Base-by-base conservation (phyloP, 257 asterid genomes). In the Knoxia roxburghii region DNA sequence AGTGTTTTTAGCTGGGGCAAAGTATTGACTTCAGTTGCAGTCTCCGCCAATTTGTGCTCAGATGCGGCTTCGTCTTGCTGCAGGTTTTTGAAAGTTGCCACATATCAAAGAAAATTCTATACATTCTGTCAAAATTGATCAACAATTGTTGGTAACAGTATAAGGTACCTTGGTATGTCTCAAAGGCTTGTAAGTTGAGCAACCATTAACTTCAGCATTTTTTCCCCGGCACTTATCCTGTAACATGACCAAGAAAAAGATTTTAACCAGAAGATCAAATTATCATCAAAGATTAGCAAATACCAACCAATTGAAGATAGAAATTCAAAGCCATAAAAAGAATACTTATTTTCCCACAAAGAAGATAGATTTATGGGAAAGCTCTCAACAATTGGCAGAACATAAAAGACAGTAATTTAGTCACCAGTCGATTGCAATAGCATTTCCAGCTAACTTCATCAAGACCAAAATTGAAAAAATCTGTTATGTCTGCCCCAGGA, bases 391-490 rank as follows among this genome's bases (percentile, higher is more conserved):
- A 54, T 53, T 33, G 55, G 26, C 23, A 27, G 50, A 14, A 33
- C 48, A 21, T 6, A 27, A 54, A 27, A 14, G 64, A 9, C 45
- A 62, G 15, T 37, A 43, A 67, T 48, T 56, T 32, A 50, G 37
- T 71, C 75, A 80, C 85, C 82, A 77, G 65, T 62, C 21, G 41
- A 45, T 48, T 64, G 77, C 79, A 75, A 56, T 72, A 81, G 50
- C 50, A 29, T 68, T 75, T 81, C 86, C 86, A 78, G 43, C 79
- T 71, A 63, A 75, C 75, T 72, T 81, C 86, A 67, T 78, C 68
- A 39, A 81, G 71, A 32, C 81, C 83, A 75, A 69, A 81, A 76
- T 81, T 81, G 73, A 81, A 81, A 68, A 69, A 81, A 68, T 81
- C 79, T n/a, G 78, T 76, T 41, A 81, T 41, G 58, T 81, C 80